A percentile compares a stretch with the other conserved stretches of the same genome.
These are phyloP conservation scores for Wickerhamomyces hampshirensis DNA, from an alignment of 805 yeast species.

Conservation along the genomic window DNA sequence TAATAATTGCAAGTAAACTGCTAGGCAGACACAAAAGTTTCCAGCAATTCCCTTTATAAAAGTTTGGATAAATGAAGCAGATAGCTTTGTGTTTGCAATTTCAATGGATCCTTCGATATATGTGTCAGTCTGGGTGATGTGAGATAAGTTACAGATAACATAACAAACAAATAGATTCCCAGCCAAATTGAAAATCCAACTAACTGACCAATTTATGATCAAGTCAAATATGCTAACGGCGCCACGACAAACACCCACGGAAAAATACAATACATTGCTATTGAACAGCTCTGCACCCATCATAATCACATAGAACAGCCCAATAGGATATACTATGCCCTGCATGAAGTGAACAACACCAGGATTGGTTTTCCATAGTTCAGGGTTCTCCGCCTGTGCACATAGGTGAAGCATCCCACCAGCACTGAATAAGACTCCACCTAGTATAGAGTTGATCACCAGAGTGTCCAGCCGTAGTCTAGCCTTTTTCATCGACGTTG, in stretches of 20 bases:
- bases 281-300: conserved; percentile 76
- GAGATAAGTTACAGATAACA: conserved; percentile 54
- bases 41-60: conserved; percentile 71
- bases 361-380: conserved; percentile 35
- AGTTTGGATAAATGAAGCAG: conserved; percentile 52
- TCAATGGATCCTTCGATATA: conserved; percentile 45
- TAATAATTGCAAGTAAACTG: conserved; percentile 71
- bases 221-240: conserved; percentile 66
- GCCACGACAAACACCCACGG: conserved; percentile 63
- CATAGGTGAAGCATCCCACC: conserved; percentile 70
- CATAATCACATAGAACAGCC: conserved; percentile 67
- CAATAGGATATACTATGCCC: conserved; percentile 64
- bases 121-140: conserved; percentile 35
- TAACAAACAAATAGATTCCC: conserved; percentile 63
- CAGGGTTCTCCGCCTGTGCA: conserved; percentile 48
- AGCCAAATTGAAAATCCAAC: conserved; percentile 63
- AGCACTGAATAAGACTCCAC: conserved; percentile 62
- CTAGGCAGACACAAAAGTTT: conserved; percentile 71
- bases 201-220: conserved; percentile 57
- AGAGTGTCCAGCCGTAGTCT: conserved; percentile 57
- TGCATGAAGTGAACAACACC: conserved; percentile 53
- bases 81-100: conserved; percentile 40
- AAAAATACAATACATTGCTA: conserved; percentile 66
- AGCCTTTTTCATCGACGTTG: conserved; percentile 80
- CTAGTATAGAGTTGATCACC: conserved; percentile 60